A percentile compares a stretch with the other conserved stretches of the same genome.
Evolutionary conservation across 2,329 filamentous ascomycete species (phyloP).

Genomic region (Talaromyces funiculosus): DNA sequence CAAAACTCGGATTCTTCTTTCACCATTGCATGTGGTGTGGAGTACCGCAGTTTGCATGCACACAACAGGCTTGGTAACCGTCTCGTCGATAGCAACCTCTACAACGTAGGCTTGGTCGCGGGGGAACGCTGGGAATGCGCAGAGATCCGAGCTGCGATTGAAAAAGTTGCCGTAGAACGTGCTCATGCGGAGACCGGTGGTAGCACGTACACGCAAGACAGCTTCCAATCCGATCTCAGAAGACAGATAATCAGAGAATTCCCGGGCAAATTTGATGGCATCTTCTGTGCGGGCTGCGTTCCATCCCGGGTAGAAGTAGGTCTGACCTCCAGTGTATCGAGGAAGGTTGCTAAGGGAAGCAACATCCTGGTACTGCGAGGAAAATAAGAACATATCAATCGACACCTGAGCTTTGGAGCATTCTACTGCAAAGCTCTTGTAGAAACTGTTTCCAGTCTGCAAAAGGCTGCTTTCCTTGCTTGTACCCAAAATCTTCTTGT

Average conservation of each 20-base stretch:
- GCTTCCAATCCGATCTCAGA: conserved; percentile 94
- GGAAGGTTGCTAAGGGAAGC: conserved; percentile 93
- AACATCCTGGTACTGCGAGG: conserved; percentile 93
- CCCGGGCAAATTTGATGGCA: conserved; percentile 93
- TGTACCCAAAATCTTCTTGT: conserved; percentile 92
- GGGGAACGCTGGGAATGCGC: conserved; percentile 95
- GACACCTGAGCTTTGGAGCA: conserved; percentile 99
- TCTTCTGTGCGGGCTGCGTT: conserved; percentile 90
- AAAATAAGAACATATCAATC: conserved; percentile 97
- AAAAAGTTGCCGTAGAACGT: conserved; percentile 99
- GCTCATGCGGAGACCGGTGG: conserved; percentile 90
- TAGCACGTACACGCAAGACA: conserved; percentile 89
- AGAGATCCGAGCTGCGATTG: conserved; percentile 94
- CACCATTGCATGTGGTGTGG: conserved; percentile 96
- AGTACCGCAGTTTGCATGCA: conserved; percentile 92
- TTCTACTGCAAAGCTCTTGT: conserved; percentile 98
- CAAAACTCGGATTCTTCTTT: conserved; percentile 89
- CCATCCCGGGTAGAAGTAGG: conserved; percentile 98
- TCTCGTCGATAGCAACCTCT: conserved; percentile 96
- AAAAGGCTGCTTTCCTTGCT: conserved; percentile 82
- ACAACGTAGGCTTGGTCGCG: conserved; percentile 97
- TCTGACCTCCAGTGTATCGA: conserved; percentile 93
- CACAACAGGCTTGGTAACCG: conserved; percentile 80
- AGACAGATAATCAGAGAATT: conserved; percentile 96
- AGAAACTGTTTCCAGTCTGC: conserved; percentile 92